These are phyloP conservation scores for Phytophthora colocasiae DNA, from an alignment of 352 stramenopile species.

Conservation along the genomic window DNA sequence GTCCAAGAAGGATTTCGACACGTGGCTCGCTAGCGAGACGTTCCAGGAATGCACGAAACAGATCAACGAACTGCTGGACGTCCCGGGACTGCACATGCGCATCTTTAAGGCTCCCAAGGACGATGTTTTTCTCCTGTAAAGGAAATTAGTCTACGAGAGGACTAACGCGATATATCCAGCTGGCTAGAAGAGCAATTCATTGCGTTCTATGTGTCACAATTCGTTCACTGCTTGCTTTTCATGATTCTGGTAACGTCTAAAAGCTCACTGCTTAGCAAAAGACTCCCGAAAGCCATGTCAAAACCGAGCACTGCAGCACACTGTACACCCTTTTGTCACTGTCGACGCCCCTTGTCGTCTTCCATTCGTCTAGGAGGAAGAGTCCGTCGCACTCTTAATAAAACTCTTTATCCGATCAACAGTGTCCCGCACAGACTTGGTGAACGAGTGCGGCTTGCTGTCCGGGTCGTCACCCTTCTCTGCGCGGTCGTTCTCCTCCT, in stretches of 20 bases:
- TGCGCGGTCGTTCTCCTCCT: slow-evolving; percentile 81
- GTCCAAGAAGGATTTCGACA: slow-evolving; percentile 83
- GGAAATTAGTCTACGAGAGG: background rate
- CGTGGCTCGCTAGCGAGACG: slow-evolving; percentile 77
- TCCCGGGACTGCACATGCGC: slow-evolving; percentile 81
- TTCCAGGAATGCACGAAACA: slow-evolving; percentile 81
- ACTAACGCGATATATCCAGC: slow-evolving; percentile 5
- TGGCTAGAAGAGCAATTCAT: slow-evolving; percentile 28
- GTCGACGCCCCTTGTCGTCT: slow-evolving; percentile 4
- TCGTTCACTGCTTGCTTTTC: slow-evolving; percentile 19
- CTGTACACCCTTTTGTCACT: slow-evolving; percentile 18
- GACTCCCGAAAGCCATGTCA: slow-evolving; percentile 22
- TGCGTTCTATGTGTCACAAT: slow-evolving; percentile 23
- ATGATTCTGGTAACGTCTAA: slow-evolving; percentile 29
- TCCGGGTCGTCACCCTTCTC: slow-evolving; percentile 72
- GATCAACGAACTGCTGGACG: slow-evolving; percentile 88
- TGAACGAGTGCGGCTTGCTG: slow-evolving; percentile 88
- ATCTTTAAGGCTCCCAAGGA: slow-evolving; percentile 83
- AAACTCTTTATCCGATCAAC: slow-evolving; percentile 92
- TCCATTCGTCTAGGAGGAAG: slow-evolving; percentile 32
- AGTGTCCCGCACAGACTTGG: slow-evolving; percentile 78
- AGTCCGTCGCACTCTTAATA: slow-evolving; percentile 71
- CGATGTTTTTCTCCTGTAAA: slow-evolving; percentile 85
- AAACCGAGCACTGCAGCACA: slow-evolving; percentile 22
- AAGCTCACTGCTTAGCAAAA: slow-evolving; percentile 22